These are phyloP conservation scores for Plenodomus lindquistii DNA, from an alignment of 2,329 filamentous ascomycete species.

Conservation along the genomic window DNA sequence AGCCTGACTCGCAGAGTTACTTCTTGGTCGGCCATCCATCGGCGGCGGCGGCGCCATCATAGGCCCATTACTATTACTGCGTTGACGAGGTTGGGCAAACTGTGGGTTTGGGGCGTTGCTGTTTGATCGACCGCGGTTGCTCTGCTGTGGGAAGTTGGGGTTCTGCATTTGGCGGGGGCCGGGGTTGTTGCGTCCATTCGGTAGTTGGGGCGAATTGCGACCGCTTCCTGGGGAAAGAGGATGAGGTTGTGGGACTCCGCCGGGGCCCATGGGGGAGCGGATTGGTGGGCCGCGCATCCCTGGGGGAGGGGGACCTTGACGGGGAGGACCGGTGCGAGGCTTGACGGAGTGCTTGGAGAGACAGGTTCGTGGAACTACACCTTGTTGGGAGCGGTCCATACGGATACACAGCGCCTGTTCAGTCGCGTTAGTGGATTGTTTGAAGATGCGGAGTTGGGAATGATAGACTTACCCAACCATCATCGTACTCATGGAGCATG, in stretches of 20 bases:
- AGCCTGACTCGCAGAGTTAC: slow-evolving; percentile 43
- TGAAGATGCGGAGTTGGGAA: not conserved
- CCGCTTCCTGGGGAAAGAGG: slow-evolving; percentile 53
- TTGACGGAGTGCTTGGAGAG: slow-evolving; percentile 90
- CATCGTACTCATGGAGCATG: slow-evolving; percentile 93
- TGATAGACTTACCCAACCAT: slow-evolving; percentile 81
- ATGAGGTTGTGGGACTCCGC: slow-evolving; percentile 36
- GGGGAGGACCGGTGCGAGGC: slow-evolving; percentile 65
- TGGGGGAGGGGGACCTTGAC: slow-evolving; percentile 56
- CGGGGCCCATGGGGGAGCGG: slow-evolving; percentile 36
- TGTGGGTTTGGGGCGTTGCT: slow-evolving; percentile 42
- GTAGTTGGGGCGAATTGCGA: slow-evolving; percentile 53
- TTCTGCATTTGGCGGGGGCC: slow-evolving; percentile 39
- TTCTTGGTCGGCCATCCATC: slow-evolving; percentile 39
- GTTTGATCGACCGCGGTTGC: slow-evolving; percentile 37
- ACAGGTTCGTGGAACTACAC: slow-evolving; percentile 91
- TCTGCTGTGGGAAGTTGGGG: slow-evolving; percentile 22
- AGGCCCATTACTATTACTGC: slow-evolving; percentile 45
- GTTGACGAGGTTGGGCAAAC: slow-evolving; percentile 17
- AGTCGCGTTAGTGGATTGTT: slow-evolving; percentile 20
- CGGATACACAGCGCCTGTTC: slow-evolving; percentile 82
- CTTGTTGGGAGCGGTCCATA: slow-evolving; percentile 87
- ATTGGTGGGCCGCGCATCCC: slow-evolving; percentile 38
- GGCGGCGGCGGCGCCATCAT: slow-evolving; percentile 36
- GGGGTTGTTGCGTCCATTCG: slow-evolving; percentile 39